Evolutionary conservation across 345 rosid genomes (phyloP).

Genomic region (Limnanthes douglasii): DNA sequence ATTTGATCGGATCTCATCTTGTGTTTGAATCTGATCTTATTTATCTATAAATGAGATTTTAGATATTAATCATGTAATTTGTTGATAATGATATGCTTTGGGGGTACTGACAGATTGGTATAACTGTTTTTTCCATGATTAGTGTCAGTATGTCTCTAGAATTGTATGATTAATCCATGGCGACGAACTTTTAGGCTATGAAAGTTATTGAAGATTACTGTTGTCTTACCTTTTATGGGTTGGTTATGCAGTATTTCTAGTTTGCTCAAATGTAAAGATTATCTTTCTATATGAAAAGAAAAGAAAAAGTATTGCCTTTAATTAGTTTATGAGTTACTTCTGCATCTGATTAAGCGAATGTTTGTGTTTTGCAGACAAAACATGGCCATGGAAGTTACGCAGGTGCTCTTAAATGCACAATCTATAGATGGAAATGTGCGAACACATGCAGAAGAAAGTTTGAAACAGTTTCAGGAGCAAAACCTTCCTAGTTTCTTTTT

Average conservation of each 20-base stretch:
- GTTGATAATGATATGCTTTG: background rate
- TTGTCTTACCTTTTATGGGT: conserved; percentile 1
- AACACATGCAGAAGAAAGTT: conserved; percentile 55
- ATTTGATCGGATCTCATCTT: conserved; percentile 2
- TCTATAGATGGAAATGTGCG: conserved; percentile 52
- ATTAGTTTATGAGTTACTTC: background rate
- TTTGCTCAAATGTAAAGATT: background rate
- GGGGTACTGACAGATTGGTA: background rate
- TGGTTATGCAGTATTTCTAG: background rate
- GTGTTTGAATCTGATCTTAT: background rate
- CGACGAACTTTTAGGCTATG: background rate
- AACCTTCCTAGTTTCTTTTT: conserved; percentile 47
- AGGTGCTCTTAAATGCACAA: conserved; percentile 64
- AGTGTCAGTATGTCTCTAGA: conserved; percentile 1
- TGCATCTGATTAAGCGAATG: background rate
- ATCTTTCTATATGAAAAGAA: background rate
- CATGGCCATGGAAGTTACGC: conserved; percentile 44
- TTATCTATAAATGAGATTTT: conserved; percentile 9
- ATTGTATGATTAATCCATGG: background rate
- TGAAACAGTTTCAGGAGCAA: conserved; percentile 58
- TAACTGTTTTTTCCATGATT: background rate
- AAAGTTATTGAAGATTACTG: background rate
- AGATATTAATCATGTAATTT: background rate
- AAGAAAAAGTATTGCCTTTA: background rate
- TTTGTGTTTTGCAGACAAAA: conserved; percentile 7